phyloP scores from a whole-genome alignment of 2,329 filamentous ascomycete genomes.

The Calonectria crousiana region DNA sequence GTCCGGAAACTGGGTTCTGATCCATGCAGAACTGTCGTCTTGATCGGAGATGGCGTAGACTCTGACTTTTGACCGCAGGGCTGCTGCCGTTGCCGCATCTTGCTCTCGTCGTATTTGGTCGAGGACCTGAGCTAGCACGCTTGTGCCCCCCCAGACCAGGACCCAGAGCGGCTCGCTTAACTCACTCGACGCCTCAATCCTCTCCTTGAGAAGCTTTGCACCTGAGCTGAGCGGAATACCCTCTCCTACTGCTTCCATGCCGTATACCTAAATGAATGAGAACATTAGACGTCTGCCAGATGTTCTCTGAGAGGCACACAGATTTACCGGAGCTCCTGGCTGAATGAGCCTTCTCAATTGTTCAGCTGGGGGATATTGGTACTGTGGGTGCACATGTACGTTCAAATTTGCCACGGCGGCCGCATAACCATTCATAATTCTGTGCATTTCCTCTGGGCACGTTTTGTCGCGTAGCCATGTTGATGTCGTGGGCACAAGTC shows the following conservation, averaged over 20 bases:
- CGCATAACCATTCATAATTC: slow-evolving; percentile 56
- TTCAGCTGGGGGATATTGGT: slow-evolving; percentile 53
- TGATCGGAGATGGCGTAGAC: slow-evolving; percentile 70
- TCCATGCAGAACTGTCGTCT: slow-evolving; percentile 67
- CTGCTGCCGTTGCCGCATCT: slow-evolving; percentile 45
- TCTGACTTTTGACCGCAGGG: slow-evolving; percentile 55
- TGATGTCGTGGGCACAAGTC: slow-evolving; percentile 5
- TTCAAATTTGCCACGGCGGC: slow-evolving; percentile 60
- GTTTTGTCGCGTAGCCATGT: slow-evolving; percentile 30
- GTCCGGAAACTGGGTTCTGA: slow-evolving; percentile 63
- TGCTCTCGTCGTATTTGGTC: slow-evolving; percentile 48
- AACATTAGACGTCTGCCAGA: neutral
- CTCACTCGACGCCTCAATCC: slow-evolving; percentile 36
- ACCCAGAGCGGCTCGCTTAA: slow-evolving; percentile 44
- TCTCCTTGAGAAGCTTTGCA: slow-evolving; percentile 52
- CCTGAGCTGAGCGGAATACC: slow-evolving; percentile 49
- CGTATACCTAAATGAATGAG: slow-evolving; percentile 35
- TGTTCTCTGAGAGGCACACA: no score
- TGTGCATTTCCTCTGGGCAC: slow-evolving; percentile 55
- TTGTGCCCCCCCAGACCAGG: slow-evolving; percentile 65
- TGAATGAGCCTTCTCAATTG: neutral
- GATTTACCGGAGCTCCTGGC: neutral
- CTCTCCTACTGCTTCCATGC: slow-evolving; percentile 45
- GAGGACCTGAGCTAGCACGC: slow-evolving; percentile 62
- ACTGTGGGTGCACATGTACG: slow-evolving; percentile 56